Evolutionary conservation across 495 filamentous ascomycete genomes (phyloP).

Genomic region (Penicillium coffeae): DNA sequence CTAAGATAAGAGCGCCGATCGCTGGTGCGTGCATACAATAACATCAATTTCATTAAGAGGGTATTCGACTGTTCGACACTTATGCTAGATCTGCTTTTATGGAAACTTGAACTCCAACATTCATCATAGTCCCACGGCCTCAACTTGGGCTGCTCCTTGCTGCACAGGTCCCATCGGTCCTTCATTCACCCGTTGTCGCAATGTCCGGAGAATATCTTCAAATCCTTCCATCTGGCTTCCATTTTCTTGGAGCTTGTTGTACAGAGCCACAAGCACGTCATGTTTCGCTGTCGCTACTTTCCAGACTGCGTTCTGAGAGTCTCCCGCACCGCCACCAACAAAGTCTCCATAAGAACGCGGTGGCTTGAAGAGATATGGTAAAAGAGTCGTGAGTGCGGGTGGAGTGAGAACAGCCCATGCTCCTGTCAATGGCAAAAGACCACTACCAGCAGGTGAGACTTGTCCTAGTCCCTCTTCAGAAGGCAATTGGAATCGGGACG

Average conservation of each 20-base stretch:
- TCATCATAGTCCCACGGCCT: conserved; percentile 36
- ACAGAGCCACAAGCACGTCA: conserved; percentile 49
- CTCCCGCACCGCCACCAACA: conserved; percentile 54
- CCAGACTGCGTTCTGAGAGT: conserved; percentile 56
- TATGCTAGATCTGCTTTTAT: no score
- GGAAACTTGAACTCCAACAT: no score
- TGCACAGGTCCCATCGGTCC: conserved; percentile 40
- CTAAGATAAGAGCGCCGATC: conserved; percentile 11
- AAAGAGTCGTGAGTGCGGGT: conserved; percentile 47
- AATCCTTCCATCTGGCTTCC: conserved; percentile 31
- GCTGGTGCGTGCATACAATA: not conserved
- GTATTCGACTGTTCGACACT: no score
- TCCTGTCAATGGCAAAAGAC: conserved; percentile 44
- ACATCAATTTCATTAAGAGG: no score
- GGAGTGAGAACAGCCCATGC: conserved; percentile 49
- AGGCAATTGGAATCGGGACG: conserved; percentile 38
- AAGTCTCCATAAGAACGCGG: conserved; percentile 55
- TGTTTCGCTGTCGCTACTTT: conserved; percentile 58
- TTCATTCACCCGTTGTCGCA: conserved; percentile 41
- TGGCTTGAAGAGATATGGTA: conserved; percentile 59
- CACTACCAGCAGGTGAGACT: conserved; percentile 33
- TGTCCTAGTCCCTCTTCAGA: conserved; percentile 37
- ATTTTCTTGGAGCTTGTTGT: conserved; percentile 29
- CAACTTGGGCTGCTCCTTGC: conserved; percentile 29
- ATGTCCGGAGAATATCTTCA: conserved; percentile 42